These are phyloP conservation scores for Alloteropsis angusta DNA, from an alignment of 202 grass and related monocot species.

Conservation along the genomic window DNA sequence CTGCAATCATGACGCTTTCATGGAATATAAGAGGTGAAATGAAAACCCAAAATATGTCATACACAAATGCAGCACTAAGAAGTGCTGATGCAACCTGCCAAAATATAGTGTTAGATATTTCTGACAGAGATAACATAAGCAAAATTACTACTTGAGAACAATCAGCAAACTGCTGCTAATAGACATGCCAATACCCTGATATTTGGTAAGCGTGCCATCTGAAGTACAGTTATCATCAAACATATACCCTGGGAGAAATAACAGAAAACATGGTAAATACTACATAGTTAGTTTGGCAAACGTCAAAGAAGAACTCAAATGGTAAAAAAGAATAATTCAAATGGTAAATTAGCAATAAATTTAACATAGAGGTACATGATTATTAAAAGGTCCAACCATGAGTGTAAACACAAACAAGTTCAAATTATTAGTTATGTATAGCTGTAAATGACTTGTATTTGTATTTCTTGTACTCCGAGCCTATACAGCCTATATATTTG, in stretches of 20 bases:
- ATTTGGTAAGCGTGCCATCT: constrained; percentile 84
- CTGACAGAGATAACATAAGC: neutral
- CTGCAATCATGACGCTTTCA: constrained; percentile 97
- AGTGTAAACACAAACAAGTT: neutral
- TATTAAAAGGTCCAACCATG: neutral
- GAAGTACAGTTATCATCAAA: constrained; percentile 96
- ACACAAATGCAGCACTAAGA: constrained; percentile 87
- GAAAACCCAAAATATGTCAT: constrained; percentile 99
- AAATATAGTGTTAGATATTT: constrained; percentile 25
- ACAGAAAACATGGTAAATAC: neutral
- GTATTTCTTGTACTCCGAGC: too few species aligned
- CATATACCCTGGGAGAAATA: constrained; percentile 70
- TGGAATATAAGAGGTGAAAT: constrained; percentile 97
- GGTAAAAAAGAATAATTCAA: neutral
- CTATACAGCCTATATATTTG: too few species aligned
- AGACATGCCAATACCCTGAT: constrained; percentile 59
- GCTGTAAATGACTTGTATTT: too few species aligned
- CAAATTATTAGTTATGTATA: too few species aligned
- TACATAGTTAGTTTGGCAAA: neutral
- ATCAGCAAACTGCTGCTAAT: neutral
- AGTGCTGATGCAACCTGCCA: constrained; percentile 92
- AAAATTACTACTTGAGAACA: neutral
- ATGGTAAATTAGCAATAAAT: neutral
- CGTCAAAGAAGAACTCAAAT: neutral
- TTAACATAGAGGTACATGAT: neutral